Percentiles rank a stretch among this genome's conserved stretches.
Conservation (phyloP, 176 grass and related monocot species). For the Avena eriantha region DNA sequence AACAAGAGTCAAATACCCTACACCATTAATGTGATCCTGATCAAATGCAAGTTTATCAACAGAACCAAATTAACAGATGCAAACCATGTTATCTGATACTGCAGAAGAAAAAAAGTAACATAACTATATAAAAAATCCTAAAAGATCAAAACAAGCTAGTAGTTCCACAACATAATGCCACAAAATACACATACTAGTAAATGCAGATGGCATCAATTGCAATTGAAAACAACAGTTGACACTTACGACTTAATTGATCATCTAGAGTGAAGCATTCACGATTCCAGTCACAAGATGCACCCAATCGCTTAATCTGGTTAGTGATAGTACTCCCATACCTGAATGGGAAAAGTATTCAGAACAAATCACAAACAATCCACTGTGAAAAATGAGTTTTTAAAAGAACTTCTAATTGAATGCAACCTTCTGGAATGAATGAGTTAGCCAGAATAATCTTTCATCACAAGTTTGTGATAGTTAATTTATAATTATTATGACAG, state of each 20-base stretch:
- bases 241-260: constrained; percentile 93
- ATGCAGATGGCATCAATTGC: constrained; percentile 24
- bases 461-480: constrained; percentile 18
- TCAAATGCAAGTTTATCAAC: constrained; percentile 36
- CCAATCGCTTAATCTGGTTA: constrained; percentile 95
- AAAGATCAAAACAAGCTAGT: constrained; percentile 15
- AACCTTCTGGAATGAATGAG: constrained; percentile 33
- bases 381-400: not conserved
- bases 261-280: constrained; percentile 95
- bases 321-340: constrained; percentile 97
- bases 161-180: constrained; percentile 19
- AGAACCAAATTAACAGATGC: constrained; percentile 12
- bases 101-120: constrained; percentile 10
- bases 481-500: constrained; percentile 22
- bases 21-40: constrained; percentile 11
- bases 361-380: constrained; percentile 17
- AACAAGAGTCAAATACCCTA: constrained; percentile 30
- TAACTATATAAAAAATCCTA: constrained; percentile 21
- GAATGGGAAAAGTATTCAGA: constrained; percentile 42
- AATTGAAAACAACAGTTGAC: constrained; percentile 24
- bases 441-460: constrained; percentile 1
- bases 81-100: constrained; percentile 30
- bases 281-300: constrained; percentile 97
- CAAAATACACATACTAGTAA: not conserved
- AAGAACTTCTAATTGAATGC: not conserved